Evolutionary conservation across 73 alveolate genomes (phyloP), one percentile per base, ranked within the genome.

Genomic region (Paramecium sexaurelia): DNA sequence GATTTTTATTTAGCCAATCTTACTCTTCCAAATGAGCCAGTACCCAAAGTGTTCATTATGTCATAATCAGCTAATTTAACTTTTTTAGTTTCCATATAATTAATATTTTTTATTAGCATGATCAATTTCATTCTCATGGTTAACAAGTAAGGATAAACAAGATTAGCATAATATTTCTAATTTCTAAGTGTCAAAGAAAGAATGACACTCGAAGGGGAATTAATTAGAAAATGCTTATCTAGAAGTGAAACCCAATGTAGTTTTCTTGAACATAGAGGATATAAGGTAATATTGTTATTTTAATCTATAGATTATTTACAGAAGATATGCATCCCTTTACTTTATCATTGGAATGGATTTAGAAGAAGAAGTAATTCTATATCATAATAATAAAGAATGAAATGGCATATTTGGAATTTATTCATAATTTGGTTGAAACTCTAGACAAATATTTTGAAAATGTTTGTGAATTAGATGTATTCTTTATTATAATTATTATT

Each of bases 321-420:
- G 99, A 87, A 95, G 99, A 92, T 98, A 98, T 82, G 99, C 99
- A 1, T 98, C 99, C 7, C 96, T 98, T 56, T 98, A 98, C 93
- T 98, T 98, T 92, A 98, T 98, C 35, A 94, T 96, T 36, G 99
- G 98, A n/a, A 75, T 96, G 89, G 98, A 95, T 69, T 40, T 82
- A 27, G 94, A 88, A 71, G 94, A 88, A 88, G 94, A 88, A 69
- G 94, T 88, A 88, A 92, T 94, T 32, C 56, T 26, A 17, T 32
- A 24, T 37, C 19, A 5, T 10, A 11, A 55, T 71, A 0, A n/a
- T 51, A 1, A 51, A 91, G 95, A 98, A 98, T 92, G 99, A 98
- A 94, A 95, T 98, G 71, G 97, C 99, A 7, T 93, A 97, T 39
- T 95, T 98, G 55, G 99, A 98, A 94, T 98, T 98, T 94, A 98